Conservation (phyloP, 768 basidiomycete genomes). For the Saitozyma podzolica region DNA sequence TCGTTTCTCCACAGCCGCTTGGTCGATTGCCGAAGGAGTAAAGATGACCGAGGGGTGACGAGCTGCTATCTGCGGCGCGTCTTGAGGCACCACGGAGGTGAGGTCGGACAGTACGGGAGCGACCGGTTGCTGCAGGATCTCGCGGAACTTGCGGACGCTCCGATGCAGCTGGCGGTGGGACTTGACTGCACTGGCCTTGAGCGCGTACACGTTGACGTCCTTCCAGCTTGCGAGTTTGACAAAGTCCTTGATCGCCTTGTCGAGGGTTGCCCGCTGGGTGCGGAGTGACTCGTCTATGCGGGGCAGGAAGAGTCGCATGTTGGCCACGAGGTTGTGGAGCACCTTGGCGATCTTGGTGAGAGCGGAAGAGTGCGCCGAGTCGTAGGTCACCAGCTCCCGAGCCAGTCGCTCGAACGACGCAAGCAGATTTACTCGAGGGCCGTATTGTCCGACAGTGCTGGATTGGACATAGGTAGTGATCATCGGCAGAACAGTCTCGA, state of each 20-base stretch:
- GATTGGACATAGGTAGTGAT: slow-evolving; percentile 74
- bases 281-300: slow-evolving; percentile 59
- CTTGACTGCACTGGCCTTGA: slow-evolving; percentile 83
- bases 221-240: slow-evolving; percentile 98
- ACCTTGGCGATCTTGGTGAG: slow-evolving; percentile 60
- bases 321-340: slow-evolving; percentile 63
- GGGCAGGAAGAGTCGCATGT: slow-evolving; percentile 65
- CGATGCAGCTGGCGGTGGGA: slow-evolving; percentile 92
- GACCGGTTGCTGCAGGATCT: slow-evolving; percentile 73
- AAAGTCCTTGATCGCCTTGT: slow-evolving; percentile 77
- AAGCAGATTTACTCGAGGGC: slow-evolving; percentile 66
- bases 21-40: slow-evolving; percentile 43
- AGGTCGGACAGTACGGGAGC: slow-evolving; percentile 35
- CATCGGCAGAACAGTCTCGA: slow-evolving; percentile 69
- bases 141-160: slow-evolving; percentile 86
- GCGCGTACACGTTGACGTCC: slow-evolving; percentile 89
- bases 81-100: slow-evolving; percentile 2
- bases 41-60: slow-evolving; percentile 29
- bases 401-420: slow-evolving; percentile 64
- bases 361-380: slow-evolving; percentile 1
- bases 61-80: slow-evolving; percentile 2
- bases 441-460: slow-evolving; percentile 82
- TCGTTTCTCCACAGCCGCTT: neutral
- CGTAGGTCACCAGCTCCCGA: slow-evolving; percentile 51
- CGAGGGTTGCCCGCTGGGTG: slow-evolving; percentile 63